Evolutionary conservation across 2,329 filamentous ascomycete genomes (phyloP).

Genomic region (Fusarium armeniacum): DNA sequence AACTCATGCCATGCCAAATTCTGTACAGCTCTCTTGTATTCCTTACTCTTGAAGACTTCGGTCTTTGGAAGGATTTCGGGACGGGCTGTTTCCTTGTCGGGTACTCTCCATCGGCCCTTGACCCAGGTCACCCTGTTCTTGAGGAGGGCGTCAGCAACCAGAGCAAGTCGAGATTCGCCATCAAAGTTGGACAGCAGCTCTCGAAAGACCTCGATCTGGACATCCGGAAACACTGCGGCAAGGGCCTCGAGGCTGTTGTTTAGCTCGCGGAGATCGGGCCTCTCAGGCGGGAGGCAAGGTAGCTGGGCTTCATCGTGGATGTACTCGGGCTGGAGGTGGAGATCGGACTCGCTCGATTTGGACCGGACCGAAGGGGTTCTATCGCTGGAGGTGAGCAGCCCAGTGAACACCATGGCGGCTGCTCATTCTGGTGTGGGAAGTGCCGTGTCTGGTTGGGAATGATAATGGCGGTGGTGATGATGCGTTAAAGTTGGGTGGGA

Average conservation of each 20-base stretch:
- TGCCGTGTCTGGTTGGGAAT: conserved; percentile 15
- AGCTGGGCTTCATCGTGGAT: conserved; percentile 71
- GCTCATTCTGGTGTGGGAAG: conserved; percentile 52
- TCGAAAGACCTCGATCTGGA: conserved; percentile 85
- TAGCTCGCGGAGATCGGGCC: conserved; percentile 75
- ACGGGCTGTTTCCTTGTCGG: conserved; percentile 55
- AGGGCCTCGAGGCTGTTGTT: conserved; percentile 78
- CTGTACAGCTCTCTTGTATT: conserved; percentile 78
- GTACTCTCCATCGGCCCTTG: conserved; percentile 73
- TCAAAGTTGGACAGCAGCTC: conserved; percentile 83
- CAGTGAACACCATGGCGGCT: conserved; percentile 64
- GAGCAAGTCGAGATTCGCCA: conserved; percentile 80
- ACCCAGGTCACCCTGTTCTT: conserved; percentile 79
- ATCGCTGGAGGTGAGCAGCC: conserved; percentile 62
- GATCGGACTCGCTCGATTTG: conserved; percentile 51
- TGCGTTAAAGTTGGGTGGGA: conserved; percentile 31
- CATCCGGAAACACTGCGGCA: conserved; percentile 80
- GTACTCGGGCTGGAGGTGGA: conserved; percentile 58
- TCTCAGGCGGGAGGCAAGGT: conserved; percentile 62
- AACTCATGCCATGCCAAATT: conserved; percentile 81
- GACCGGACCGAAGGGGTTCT: conserved; percentile 53
- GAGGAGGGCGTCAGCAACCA: conserved; percentile 82
- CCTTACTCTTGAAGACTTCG: conserved; percentile 76
- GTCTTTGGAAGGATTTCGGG: conserved; percentile 64
- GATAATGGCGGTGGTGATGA: conserved; percentile 25